A percentile compares a stretch with the other conserved stretches of the same genome.
phyloP scores from a whole-genome alignment of 1,139 yeast genomes.

The Lodderomyces beijingensis region DNA sequence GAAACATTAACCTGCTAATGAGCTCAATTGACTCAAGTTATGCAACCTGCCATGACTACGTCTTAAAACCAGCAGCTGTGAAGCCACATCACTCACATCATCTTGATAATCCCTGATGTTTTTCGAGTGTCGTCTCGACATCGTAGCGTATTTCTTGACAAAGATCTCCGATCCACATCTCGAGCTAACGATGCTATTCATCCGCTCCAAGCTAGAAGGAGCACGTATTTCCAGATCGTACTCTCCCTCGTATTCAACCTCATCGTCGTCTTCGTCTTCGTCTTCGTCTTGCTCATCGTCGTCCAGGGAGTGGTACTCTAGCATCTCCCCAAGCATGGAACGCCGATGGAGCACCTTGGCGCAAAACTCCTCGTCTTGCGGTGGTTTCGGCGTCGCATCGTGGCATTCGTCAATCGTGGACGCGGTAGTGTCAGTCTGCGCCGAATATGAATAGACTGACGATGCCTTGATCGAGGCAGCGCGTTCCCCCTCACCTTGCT shows the following conservation, averaged over 20 bases:
- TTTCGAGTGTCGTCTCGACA: slow-evolving; percentile 1
- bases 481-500: background rate
- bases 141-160: slow-evolving; percentile 11
- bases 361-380: slow-evolving; percentile 12
- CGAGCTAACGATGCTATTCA: slow-evolving; percentile 1
- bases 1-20: background rate
- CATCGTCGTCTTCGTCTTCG: background rate
- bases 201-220: too few species aligned
- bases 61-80: background rate
- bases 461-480: slow-evolving; percentile 4
- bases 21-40: slow-evolving; percentile 1
- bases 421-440: slow-evolving; percentile 1
- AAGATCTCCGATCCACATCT: slow-evolving; percentile 4
- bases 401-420: slow-evolving; percentile 7
- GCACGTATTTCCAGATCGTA: too few species aligned
- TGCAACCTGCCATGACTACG: background rate
- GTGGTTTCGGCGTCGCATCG: too few species aligned
- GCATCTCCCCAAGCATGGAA: slow-evolving; percentile 45
- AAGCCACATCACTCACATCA: background rate
- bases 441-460: slow-evolving; percentile 3
- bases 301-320: slow-evolving; percentile 33
- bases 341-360: slow-evolving; percentile 26
- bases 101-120: too few species aligned
- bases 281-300: background rate
- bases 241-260: too few species aligned